A percentile compares a stretch with the other conserved stretches of the same genome.
Evolutionary conservation across 192 early-diverging fungal genomes (phyloP).

Genomic region (Mortierella antarctica): DNA sequence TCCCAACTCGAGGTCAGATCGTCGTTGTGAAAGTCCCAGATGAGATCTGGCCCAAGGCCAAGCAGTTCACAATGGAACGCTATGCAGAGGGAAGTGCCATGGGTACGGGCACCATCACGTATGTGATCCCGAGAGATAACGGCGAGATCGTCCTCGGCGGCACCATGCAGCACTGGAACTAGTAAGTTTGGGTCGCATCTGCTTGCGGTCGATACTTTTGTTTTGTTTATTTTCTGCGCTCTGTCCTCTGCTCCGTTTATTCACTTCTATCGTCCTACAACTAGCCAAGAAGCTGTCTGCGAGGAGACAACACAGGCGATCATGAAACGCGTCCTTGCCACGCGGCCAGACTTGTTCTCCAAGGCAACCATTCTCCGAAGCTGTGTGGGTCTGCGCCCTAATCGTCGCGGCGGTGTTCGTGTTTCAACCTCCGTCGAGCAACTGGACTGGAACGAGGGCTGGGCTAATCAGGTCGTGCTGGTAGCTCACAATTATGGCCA

Average conservation of each 20-base stretch:
- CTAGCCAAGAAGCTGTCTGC: constrained; percentile 41
- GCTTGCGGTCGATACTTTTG: constrained; percentile 24
- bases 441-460: constrained; percentile 42
- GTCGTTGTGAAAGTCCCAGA: constrained; percentile 79
- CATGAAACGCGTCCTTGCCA: constrained; percentile 42
- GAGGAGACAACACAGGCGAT: constrained; percentile 59
- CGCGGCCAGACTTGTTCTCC: constrained; percentile 58
- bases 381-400: constrained; percentile 66
- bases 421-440: constrained; percentile 59
- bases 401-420: constrained; percentile 62
- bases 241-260: not conserved
- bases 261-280: not conserved
- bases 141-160: constrained; percentile 81
- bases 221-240: not conserved
- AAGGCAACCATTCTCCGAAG: constrained; percentile 54
- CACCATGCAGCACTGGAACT: constrained; percentile 58
- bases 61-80: constrained; percentile 65
- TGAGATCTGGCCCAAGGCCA: constrained; percentile 62
- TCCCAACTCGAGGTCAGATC: constrained; percentile 85
- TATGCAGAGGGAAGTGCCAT: constrained; percentile 48
- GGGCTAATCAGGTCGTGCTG: constrained; percentile 22
- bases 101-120: constrained; percentile 59
- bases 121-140: constrained; percentile 82
- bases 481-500: constrained; percentile 77
- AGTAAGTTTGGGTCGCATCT: constrained; percentile 14